These are phyloP conservation scores for Ophiostoma pallidulum DNA, from an alignment of 2,329 filamentous ascomycete genomes.

Conservation along the genomic window DNA sequence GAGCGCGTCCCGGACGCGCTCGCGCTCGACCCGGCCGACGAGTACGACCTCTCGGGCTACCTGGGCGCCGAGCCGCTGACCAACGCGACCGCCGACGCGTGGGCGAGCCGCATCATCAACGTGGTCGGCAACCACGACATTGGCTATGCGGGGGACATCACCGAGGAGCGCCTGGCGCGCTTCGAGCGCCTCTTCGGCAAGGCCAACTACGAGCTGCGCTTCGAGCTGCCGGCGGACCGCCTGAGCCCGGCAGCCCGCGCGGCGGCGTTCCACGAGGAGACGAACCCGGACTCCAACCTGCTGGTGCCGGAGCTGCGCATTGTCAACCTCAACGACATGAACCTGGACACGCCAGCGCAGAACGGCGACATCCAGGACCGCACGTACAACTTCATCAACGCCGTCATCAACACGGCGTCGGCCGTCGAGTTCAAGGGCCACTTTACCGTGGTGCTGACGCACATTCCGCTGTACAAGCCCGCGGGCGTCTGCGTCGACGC, in stretches of 20 bases:
- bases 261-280: slow-evolving; percentile 32
- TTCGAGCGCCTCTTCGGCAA: slow-evolving; percentile 82
- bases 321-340: slow-evolving; percentile 84
- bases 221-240: slow-evolving; percentile 43
- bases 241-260: slow-evolving; percentile 27
- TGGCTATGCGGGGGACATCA: slow-evolving; percentile 89
- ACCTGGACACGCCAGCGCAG: slow-evolving; percentile 75
- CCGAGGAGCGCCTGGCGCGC: slow-evolving; percentile 59
- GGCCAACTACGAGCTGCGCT: slow-evolving; percentile 83
- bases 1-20: slow-evolving; percentile 52
- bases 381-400: slow-evolving; percentile 70
- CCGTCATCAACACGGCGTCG: slow-evolving; percentile 52
- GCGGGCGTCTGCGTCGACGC: slow-evolving; percentile 74
- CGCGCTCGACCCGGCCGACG: slow-evolving; percentile 36
- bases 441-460: slow-evolving; percentile 80
- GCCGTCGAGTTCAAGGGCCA: slow-evolving; percentile 53
- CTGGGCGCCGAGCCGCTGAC: slow-evolving; percentile 28
- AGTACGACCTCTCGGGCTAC: slow-evolving; percentile 42
- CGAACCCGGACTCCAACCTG: slow-evolving; percentile 37
- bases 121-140: slow-evolving; percentile 94
- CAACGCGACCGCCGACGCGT: slow-evolving; percentile 42
- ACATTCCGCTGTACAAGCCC: slow-evolving; percentile 82
- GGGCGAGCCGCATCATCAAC: slow-evolving; percentile 75
- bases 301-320: slow-evolving; percentile 64
- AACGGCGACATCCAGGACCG: slow-evolving; percentile 58